Conservation (phyloP, 768 basidiomycete species). For the Termitomyces eurrhizus region DNA sequence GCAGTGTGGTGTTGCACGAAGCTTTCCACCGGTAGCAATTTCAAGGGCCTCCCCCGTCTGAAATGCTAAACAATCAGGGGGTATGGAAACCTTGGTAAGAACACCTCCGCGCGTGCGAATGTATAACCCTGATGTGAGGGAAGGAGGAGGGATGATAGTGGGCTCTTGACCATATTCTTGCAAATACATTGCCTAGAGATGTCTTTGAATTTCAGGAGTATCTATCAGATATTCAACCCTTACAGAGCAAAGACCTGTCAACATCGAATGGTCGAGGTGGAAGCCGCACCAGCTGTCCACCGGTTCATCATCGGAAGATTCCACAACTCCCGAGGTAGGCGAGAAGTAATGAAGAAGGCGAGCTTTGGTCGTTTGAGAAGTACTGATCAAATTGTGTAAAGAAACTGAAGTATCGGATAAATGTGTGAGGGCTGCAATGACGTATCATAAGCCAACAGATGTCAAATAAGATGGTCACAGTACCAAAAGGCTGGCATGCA, state of each 20-base stretch:
- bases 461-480: constrained; percentile 10
- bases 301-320: constrained; percentile 50
- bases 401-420: constrained; percentile 65
- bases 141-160: constrained; percentile 58
- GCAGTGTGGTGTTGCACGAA: constrained; percentile 93
- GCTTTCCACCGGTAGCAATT: constrained; percentile 73
- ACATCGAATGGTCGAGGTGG: constrained; percentile 85
- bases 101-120: constrained; percentile 82
- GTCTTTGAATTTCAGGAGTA: not conserved
- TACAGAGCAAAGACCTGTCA: constrained; percentile 92
- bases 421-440: constrained; percentile 57
- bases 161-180: constrained; percentile 38
- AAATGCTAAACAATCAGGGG: constrained; percentile 82
- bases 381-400: constrained; percentile 65
- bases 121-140: constrained; percentile 80
- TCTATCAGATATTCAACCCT: constrained; percentile 17
- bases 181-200: constrained; percentile 72
- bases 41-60: constrained; percentile 97
- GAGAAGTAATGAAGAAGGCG: constrained; percentile 97
- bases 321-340: constrained; percentile 37
- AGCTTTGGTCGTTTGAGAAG: constrained; percentile 85
- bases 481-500: constrained; percentile 93
- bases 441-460: not conserved
- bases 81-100: constrained; percentile 83
- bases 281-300: constrained; percentile 94